Base-by-base conservation (phyloP, 805 yeast species). In the Wickerhamiella allomyrinae region DNA sequence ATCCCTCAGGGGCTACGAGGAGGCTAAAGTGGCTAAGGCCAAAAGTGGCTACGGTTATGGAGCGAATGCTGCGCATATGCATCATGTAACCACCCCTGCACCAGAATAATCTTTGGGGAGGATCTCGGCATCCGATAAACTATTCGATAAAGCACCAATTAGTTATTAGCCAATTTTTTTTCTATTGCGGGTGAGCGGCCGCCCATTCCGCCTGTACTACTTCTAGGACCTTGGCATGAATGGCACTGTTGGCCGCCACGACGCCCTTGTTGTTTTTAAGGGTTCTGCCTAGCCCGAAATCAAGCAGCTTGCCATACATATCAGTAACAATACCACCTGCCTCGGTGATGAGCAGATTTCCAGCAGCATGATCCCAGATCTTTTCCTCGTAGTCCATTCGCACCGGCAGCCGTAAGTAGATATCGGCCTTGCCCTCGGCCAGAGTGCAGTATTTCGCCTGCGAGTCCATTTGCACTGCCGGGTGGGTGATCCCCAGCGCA, bases 331-430 rank as follows among this genome's bases (percentile, higher is more conserved):
- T 59, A 6, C 98, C 98, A 34, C 96, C 96, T 52, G 93, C 81
- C 60, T 93, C 98, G 27, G 72, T 69, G 37, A 93, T 77, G 46
- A 91, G 70, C 11, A 89, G 68, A 54, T 81, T 79, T 3, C 98
- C 99, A 2, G 96, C 93, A 15, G 97, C 97, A 59, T 91, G 99
- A 62, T 91, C 99, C 97, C 98, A 91, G 46, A 91, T 86, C 62
- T 91, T 91, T 59, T 91, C 99, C 53, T 83, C 72, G 59, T 87
- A 91, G 2, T 71, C 62, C 40, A 75, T 67, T 49, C 71, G 76
- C 37, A 78, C 74, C 11, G 99, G 99, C 45, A 93, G 64, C 51
- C 99, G 77, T 46, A 91, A 67, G 54, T 93, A 91, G 11, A 91
- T 72, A 53, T 91, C 96, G 3, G 95, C 97, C 43, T 80, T 79